Base-by-base conservation (phyloP, 2,329 filamentous ascomycete species). In the Aspergillus sp. region DNA sequence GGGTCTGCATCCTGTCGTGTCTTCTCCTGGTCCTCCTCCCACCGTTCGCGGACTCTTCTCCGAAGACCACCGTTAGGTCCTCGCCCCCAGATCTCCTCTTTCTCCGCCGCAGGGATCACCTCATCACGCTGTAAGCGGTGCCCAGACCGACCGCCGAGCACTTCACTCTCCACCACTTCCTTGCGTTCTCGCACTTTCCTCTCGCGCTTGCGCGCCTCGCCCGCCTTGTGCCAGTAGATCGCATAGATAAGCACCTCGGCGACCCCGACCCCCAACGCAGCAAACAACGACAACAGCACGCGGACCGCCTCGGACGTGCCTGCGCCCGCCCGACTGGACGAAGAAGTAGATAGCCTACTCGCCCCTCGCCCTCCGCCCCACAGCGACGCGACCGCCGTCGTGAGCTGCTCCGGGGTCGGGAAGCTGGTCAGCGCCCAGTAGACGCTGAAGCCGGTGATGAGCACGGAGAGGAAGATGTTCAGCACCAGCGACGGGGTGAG, bases 381-480 rank as follows among this genome's bases (percentile, higher is more conserved):
- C 5, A 46, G 29, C 10, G 58, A 51, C 1, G 62, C 44, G 25
- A 68, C 60, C 4, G 49, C 53, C 1, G 45, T 47, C 7, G 64
- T 50, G 25, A 73, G 43, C 5, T 70, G 58, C 2, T 61, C 56
- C 3, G 72, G 69, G 36, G 71, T 71, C 11, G 62, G 63, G 50
- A 74, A 75, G 40, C 65, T 67, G 3, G 64, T 67, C 29, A 75
- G 58, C 10, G 72, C 70, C 69, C 73, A 75, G 57, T 76, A 79
- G 3, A 75, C 72, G 23, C 74, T 73, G 49, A 75, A 74, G 20
- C 75, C 76, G n/a, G 76, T 78, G 42, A 92, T 89, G 2, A 93
- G 76, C 49, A 97, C 88, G 47, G 90, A 96, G 49, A 96, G 79
- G 36, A 97, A 75, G 47, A 97, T 91, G 70, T 97, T 99, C 64